Evolutionary conservation across 495 filamentous ascomycete genomes (phyloP).

Genomic region (Evernia prunastri): DNA sequence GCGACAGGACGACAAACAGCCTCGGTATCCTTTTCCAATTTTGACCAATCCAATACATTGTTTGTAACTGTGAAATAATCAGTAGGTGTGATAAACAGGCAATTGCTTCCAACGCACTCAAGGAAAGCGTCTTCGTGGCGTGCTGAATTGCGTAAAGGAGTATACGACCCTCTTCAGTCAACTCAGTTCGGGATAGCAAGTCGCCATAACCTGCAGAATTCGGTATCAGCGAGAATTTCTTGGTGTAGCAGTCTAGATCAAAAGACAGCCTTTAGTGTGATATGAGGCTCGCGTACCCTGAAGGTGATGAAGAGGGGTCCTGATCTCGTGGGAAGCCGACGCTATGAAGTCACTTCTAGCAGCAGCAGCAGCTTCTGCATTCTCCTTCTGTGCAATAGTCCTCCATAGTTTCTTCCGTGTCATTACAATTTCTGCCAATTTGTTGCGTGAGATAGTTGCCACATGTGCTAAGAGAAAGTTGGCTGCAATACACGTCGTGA

Average conservation of each 20-base stretch:
- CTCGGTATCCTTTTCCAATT: conserved; percentile 27
- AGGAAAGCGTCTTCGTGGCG: conserved; percentile 29
- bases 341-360: conserved; percentile 30
- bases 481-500: conserved; percentile 28
- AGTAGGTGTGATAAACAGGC: not conserved
- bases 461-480: conserved; percentile 30
- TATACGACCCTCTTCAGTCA: conserved; percentile 29
- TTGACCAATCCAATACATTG: conserved; percentile 31
- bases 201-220: conserved; percentile 22
- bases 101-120: conserved; percentile 20
- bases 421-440: conserved; percentile 29
- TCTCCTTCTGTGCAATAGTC: conserved; percentile 30
- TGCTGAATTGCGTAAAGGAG: conserved; percentile 29
- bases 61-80: conserved; percentile 25
- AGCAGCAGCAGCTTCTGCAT: conserved; percentile 28
- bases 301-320: conserved; percentile 31
- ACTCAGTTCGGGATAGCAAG: conserved; percentile 27
- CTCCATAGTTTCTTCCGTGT: conserved; percentile 29
- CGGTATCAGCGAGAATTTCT: not conserved
- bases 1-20: conserved; percentile 25
- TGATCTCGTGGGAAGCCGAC: conserved; percentile 30
- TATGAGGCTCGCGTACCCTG: conserved; percentile 9
- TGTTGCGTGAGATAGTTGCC: conserved; percentile 29
- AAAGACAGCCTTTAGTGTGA: not conserved
- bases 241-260: not conserved